Base-by-base conservation (phyloP, 1,139 yeast species). In the Taphrina sp. region DNA sequence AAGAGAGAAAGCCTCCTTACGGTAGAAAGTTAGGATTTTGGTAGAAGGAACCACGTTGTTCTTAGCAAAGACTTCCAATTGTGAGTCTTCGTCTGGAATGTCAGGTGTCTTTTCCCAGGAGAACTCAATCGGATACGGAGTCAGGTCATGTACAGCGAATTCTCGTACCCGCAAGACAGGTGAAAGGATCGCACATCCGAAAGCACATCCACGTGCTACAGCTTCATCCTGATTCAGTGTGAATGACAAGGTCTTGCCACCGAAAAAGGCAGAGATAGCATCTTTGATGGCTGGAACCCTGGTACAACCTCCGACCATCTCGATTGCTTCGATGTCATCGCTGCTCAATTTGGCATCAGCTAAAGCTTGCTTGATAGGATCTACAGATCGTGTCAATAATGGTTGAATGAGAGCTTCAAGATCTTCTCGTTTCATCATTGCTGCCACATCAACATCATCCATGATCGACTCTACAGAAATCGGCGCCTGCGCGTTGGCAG, bases 141-240 rank as follows among this genome's bases (percentile, higher is more conserved):
- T 90, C 71, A 83, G 76, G 73, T 92, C 99, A 77, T 92, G 96
- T 70, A 90, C 92, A 76, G 90, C 92, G 84, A 92, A 92, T 66
- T 96, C 96, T 76, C 97, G 85, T 58, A 94, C 98, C 77, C 98
- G 86, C 68, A 92, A 83, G 64, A 96, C 90, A 74, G 98, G 98
- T 28, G 98, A 92, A 79, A 90, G 97, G 75, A 90, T 87, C 66
- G 98, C 99, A 74, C 98, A 92, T 69, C 94, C 87, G 75, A 92
- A 94, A 57, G 99, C 96, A 66, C 95, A 95, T 78, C 99, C 99
- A 74, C 94, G 86, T 61, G 98, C 97, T 72, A 90, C 85, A 62
- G 98, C 96, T 79, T 92, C 99, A 71, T 92, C 99, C 77, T 90
- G 97, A 80, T 94, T 92, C 75, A 94, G 82, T 66, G 97, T 94